phyloP scores from a whole-genome alignment of 331 rosid species.

The Rosa hybrid region DNA sequence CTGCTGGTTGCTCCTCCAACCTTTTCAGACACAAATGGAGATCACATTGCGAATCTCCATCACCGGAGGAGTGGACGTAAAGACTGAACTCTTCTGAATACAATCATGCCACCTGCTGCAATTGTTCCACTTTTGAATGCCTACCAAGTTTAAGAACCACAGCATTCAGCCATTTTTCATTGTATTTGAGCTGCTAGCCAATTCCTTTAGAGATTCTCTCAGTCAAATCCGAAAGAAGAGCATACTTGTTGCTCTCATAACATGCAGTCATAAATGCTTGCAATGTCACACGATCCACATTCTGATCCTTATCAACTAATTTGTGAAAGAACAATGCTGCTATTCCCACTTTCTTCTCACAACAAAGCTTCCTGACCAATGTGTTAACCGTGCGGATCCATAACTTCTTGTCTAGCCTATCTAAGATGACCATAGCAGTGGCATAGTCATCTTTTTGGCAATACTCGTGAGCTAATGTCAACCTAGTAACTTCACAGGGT shows the following conservation, averaged over 20 bases:
- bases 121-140: not conserved
- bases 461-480: conserved; percentile 69
- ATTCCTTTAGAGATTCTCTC: conserved; percentile 57
- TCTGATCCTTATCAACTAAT: conserved; percentile 57
- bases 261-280: conserved; percentile 80
- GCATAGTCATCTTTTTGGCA: conserved; percentile 65
- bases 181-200: conserved; percentile 18
- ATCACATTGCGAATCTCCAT: not conserved
- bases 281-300: conserved; percentile 63
- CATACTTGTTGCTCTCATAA: conserved; percentile 75
- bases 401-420: conserved; percentile 61
- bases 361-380: conserved; percentile 73
- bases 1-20: not conserved
- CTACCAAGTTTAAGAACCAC: not conserved
- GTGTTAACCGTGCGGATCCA: conserved; percentile 72
- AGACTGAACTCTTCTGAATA: not conserved
- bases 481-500: conserved; percentile 85
- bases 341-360: conserved; percentile 75
- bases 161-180: not conserved
- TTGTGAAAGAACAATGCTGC: conserved; percentile 76
- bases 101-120: not conserved
- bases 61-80: not conserved
- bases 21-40: not conserved
- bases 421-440: conserved; percentile 67
- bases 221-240: conserved; percentile 71